A percentile compares a stretch with the other conserved stretches of the same genome.
Evolutionary conservation across 2,329 filamentous ascomycete genomes (phyloP).

Genomic region (Fusarium sp.): DNA sequence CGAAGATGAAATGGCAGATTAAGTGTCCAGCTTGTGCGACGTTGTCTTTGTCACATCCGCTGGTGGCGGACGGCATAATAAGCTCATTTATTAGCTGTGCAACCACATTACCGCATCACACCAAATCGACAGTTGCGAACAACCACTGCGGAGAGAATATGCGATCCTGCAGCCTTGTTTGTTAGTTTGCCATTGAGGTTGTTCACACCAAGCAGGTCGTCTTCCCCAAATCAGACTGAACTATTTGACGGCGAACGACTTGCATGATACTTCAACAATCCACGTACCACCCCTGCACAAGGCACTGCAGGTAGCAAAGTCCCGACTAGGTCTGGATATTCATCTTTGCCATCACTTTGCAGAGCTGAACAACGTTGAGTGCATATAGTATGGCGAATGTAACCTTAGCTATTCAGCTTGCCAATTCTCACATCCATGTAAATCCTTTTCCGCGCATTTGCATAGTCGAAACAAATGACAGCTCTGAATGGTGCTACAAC

Average conservation of each 20-base stretch:
- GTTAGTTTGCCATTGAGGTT: slow-evolving; percentile 1
- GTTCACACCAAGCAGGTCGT: slow-evolving; percentile 23
- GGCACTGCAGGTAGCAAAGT: slow-evolving; percentile 17
- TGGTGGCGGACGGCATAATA: slow-evolving; percentile 34
- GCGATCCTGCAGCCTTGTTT: slow-evolving; percentile 27
- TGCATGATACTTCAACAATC: slow-evolving; percentile 5
- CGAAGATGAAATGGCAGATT: slow-evolving; percentile 25
- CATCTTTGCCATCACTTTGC: background rate
- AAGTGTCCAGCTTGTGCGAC: slow-evolving; percentile 21
- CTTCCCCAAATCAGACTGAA: slow-evolving; percentile 8
- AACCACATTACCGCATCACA: slow-evolving; percentile 25
- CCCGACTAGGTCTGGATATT: slow-evolving; percentile 7
- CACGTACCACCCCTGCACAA: slow-evolving; percentile 9
- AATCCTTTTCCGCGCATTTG: background rate
- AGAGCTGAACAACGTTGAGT: slow-evolving; percentile 14
- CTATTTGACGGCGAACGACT: slow-evolving; percentile 17
- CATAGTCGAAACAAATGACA: slow-evolving; percentile 18
- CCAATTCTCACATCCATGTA: background rate
- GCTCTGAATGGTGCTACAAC: slow-evolving; percentile 19
- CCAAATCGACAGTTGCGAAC: slow-evolving; percentile 11
- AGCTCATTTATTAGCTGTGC: slow-evolving; percentile 24
- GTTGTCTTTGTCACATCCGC: slow-evolving; percentile 15
- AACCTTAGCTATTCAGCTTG: slow-evolving; percentile 22
- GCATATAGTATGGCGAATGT: slow-evolving; percentile 21
- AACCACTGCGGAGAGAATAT: slow-evolving; percentile 9